phyloP scores from a whole-genome alignment of 129 eudicot species.

The Kitagawia praeruptora region DNA sequence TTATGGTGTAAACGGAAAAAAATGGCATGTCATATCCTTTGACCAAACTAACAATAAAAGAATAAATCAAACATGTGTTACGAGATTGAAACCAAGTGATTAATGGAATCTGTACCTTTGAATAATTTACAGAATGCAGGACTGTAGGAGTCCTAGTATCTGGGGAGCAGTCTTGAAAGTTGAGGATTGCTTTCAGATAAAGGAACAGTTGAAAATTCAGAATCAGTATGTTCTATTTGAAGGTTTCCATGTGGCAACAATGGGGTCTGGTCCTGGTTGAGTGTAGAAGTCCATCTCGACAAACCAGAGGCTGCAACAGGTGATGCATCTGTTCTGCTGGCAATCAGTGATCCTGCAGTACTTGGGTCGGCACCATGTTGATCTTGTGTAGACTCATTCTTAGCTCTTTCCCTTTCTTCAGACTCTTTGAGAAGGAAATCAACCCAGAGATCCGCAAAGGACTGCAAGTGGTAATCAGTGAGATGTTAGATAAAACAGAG shows the following conservation, averaged over 20 bases:
- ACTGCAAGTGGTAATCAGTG: conserved; percentile 33
- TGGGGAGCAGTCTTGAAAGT: conserved; percentile 43
- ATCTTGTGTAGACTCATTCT: conserved; percentile 34
- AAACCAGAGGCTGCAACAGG: conserved; percentile 4
- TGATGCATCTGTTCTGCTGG: conserved; percentile 1
- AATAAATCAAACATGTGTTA: conserved; percentile 33
- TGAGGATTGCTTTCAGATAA: conserved; percentile 48
- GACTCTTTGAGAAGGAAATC: conserved; percentile 85
- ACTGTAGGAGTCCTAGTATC: conserved; percentile 32
- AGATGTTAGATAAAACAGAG: not conserved
- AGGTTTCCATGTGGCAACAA: conserved; percentile 16
- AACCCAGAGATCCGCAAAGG: conserved; percentile 95
- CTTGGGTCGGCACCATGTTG: conserved; percentile 17
- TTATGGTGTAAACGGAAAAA: not conserved
- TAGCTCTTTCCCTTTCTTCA: conserved; percentile 72
- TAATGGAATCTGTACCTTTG: conserved; percentile 12
- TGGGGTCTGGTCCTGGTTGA: conserved; percentile 17
- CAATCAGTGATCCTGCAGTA: conserved; percentile 13
- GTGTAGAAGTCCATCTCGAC: conserved; percentile 16
- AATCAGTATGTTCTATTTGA: conserved; percentile 31
- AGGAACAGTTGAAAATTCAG: conserved; percentile 91
- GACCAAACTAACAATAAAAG: conserved; percentile 17
- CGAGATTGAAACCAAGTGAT: not conserved
- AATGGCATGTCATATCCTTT: not conserved
- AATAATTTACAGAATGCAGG: conserved; percentile 28